Conservation (phyloP, 441 rosid genomes). For the Corymbia citriodora region DNA sequence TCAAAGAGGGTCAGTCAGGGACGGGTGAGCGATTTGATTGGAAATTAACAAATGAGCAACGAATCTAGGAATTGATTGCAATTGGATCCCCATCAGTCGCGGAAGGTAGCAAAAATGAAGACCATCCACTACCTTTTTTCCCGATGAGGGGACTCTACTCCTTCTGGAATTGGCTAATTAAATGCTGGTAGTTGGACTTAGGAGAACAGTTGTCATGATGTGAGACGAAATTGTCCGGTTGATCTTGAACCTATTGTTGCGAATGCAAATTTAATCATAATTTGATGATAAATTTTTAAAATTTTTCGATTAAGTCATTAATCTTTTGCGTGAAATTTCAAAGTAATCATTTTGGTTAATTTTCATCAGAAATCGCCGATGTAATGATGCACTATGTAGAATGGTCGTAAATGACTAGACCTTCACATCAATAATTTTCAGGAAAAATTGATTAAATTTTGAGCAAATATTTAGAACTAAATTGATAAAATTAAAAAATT, state of each 20-base stretch:
- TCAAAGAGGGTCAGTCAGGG: not conserved
- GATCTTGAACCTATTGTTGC: not conserved
- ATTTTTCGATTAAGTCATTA: no score
- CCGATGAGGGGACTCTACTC: not conserved
- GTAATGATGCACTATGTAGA: fast-evolving
- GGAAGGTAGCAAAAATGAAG: not conserved
- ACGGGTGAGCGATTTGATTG: not conserved
- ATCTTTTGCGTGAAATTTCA: no score
- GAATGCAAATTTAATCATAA: no score
- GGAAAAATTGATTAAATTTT: fast-evolving
- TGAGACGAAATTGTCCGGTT: not conserved
- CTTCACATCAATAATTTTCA: fast-evolving
- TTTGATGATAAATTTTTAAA: no score
- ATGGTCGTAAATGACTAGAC: no score
- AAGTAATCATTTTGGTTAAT: fast-evolving
- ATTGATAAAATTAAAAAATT: not conserved
- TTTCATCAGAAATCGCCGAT: fast-evolving
- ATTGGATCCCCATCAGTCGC: not conserved
- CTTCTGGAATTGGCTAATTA: not conserved
- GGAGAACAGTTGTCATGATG: not conserved
- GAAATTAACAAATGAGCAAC: not conserved
- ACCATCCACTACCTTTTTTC: not conserved
- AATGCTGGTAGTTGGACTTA: not conserved
- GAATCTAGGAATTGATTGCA: not conserved
- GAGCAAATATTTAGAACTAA: no score